Percentiles rank a stretch among this genome's conserved stretches.
Evolutionary conservation across 768 basidiomycete species (phyloP).

Genomic region (Phaffia tasmanica): DNA sequence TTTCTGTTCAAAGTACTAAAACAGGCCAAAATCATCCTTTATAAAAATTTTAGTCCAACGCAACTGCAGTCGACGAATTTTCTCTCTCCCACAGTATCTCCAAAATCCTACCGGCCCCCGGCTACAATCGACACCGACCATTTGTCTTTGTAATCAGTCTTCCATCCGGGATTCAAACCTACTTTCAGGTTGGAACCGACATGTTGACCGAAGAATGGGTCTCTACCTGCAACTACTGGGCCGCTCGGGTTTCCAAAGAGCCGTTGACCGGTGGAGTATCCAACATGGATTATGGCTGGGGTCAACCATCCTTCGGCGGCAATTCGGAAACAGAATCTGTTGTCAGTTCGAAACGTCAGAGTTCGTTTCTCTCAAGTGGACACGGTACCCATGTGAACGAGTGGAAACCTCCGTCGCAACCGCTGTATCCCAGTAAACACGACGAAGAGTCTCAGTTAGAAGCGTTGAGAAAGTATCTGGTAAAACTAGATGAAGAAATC

Average conservation of each 20-base stretch:
- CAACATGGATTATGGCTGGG: conserved; percentile 99
- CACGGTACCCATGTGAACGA: conserved; percentile 64
- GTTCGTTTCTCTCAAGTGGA: conserved; percentile 40
- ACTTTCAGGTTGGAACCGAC: conserved; percentile 97
- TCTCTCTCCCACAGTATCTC: conserved; percentile 77
- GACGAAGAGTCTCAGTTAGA: conserved; percentile 92
- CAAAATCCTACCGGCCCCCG: conserved; percentile 76
- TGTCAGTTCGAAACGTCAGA: conserved; percentile 23
- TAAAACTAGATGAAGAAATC: conserved; percentile 62
- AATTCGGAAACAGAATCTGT: not conserved
- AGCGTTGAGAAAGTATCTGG: conserved; percentile 69
- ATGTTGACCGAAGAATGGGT: conserved; percentile 99
- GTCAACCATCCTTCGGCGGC: conserved; percentile 6
- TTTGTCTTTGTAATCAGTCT: conserved; percentile 90
- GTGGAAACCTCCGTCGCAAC: conserved; percentile 84
- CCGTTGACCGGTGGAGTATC: conserved; percentile 91
- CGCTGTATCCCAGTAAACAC: conserved; percentile 68
- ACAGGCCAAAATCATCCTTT: not conserved
- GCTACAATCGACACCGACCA: conserved; percentile 80
- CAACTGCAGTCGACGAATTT: conserved; percentile 68
- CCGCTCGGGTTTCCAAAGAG: conserved; percentile 86
- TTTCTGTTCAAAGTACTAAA: not conserved
- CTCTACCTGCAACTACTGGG: conserved; percentile 98
- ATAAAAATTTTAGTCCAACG: conserved; percentile 56
- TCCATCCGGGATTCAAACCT: conserved; percentile 79